Evolutionary conservation across 23 red algal genomes (phyloP).

Genomic region (Rhodosorus marinus): DNA sequence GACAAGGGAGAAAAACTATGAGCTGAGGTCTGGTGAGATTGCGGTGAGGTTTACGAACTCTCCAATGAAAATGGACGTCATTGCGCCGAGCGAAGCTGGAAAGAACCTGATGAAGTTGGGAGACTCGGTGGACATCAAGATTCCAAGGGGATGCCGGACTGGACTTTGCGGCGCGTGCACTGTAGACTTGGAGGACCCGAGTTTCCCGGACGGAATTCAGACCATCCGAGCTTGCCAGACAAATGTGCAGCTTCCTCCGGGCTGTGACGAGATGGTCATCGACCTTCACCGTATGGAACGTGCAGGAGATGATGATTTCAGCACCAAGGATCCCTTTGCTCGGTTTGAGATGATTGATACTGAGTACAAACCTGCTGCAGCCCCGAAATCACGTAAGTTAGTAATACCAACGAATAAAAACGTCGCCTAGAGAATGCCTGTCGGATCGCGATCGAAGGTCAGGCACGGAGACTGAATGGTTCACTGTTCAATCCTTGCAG

Average conservation of each 20-base stretch:
- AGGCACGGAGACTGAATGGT: neutral
- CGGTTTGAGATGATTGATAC: slow-evolving; percentile 76
- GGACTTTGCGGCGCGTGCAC: slow-evolving; percentile 87
- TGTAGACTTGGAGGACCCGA: slow-evolving; percentile 42
- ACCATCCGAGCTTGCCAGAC: slow-evolving; percentile 77
- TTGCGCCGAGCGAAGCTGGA: slow-evolving; percentile 30
- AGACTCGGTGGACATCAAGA: slow-evolving; percentile 47
- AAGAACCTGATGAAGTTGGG: slow-evolving; percentile 44
- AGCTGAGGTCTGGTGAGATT: slow-evolving; percentile 39
- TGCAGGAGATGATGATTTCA: no score
- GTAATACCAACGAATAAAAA: no score
- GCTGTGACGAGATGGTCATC: slow-evolving; percentile 46
- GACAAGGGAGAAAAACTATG: slow-evolving; percentile 2
- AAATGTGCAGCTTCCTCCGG: slow-evolving; percentile 4
- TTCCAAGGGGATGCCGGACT: slow-evolving; percentile 72
- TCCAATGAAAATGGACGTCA: slow-evolving; percentile 29
- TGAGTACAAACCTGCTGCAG: slow-evolving; percentile 42
- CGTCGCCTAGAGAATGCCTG: no score
- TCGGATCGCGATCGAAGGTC: no score
- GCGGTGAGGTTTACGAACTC: slow-evolving; percentile 92
- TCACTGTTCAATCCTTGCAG: neutral
- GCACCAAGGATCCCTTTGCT: slow-evolving; percentile 11
- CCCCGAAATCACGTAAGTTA: slow-evolving; percentile 22
- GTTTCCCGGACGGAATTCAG: slow-evolving; percentile 12
- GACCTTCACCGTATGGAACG: slow-evolving; percentile 53